Evolutionary conservation across 805 yeast genomes (phyloP).

Genomic region (Wickerhamiella kurtzmanii): DNA sequence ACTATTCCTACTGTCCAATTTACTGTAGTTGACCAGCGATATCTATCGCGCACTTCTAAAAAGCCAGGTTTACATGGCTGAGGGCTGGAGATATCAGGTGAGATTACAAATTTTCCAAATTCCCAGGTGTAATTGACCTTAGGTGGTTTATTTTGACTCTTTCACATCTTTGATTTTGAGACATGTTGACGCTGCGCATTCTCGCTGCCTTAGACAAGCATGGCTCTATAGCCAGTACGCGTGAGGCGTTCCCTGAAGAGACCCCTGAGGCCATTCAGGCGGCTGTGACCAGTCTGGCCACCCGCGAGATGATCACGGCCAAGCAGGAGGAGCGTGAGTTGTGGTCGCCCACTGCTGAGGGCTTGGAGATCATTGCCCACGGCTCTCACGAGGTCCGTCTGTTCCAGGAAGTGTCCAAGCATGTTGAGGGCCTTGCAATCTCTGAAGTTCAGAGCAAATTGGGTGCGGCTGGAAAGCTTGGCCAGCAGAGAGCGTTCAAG

Average conservation of each 20-base stretch:
- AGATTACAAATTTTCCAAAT: neutral
- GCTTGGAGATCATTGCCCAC: slow-evolving; percentile 54
- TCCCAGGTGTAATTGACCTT: neutral
- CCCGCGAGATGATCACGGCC: slow-evolving; percentile 68
- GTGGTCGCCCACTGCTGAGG: slow-evolving; percentile 71
- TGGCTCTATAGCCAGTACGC: slow-evolving; percentile 56
- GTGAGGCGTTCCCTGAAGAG: slow-evolving; percentile 46
- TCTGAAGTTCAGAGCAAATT: slow-evolving; percentile 49
- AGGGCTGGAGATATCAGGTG: no score
- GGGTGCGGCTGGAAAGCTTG: slow-evolving; percentile 77
- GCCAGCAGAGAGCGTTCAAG: slow-evolving; percentile 95
- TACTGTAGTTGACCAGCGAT: no score
- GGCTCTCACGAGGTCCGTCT: slow-evolving; percentile 90
- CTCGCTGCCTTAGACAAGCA: slow-evolving; percentile 37
- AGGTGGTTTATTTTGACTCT: slow-evolving; percentile 3
- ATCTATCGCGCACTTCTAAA: no score
- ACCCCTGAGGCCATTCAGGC: slow-evolving; percentile 32
- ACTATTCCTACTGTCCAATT: no score
- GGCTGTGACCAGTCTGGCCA: slow-evolving; percentile 75
- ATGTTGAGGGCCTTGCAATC: slow-evolving; percentile 69
- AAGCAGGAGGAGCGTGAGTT: slow-evolving; percentile 58
- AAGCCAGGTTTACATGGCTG: no score
- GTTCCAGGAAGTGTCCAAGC: slow-evolving; percentile 55
- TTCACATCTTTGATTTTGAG: slow-evolving; percentile 3
- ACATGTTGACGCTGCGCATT: slow-evolving; percentile 13